Base-by-base conservation (phyloP, 2,329 filamentous ascomycete species). In the Colletotrichum karsti region DNA sequence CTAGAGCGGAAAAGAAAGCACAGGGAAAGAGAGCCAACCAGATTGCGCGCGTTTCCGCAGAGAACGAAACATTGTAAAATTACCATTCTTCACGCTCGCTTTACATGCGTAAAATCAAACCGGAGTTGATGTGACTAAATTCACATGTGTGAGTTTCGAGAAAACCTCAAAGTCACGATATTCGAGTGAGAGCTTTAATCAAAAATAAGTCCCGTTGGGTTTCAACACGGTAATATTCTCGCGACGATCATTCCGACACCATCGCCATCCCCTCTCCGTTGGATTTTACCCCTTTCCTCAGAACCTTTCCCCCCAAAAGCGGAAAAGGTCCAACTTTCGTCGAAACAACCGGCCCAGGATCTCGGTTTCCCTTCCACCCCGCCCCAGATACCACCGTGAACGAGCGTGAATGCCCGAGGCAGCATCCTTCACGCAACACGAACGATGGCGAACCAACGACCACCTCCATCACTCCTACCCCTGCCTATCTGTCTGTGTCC, bases 1-100 rank as follows among this genome's bases (percentile, higher is more conserved):
- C n/a, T 62, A 33, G 33, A 60, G 7, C 54, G 41, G 20, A 30
- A 56, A 30, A 57, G 54, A 9, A 9, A 22, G 22, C n/a, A n/a
- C n/a, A n/a, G n/a, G 30, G 33, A 18, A 30, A 39, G 15, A 44
- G 26, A 20, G n/a, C n/a, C n/a, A n/a, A n/a, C n/a, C n/a, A n/a
- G n/a, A n/a, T n/a, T n/a, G n/a, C n/a, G n/a, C n/a, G n/a, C n/a
- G n/a, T n/a, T 28, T n/a, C 15, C 10, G 4, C 13, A n/a, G 37
- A 55, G 41, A 60, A 55, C 66, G 54, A 51, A 66, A 66, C 67
- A 70, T 51, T 77, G 73, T 77, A 65, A 64, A 44, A 77, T 69
- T 70, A 73, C 44, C 72, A 77, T 77, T 77, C 74, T 74, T 69
- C 58, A 74, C 73, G 65, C 70, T 77, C 70, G 54, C 75, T 66